Evolutionary conservation across 1,284 basidiomycete genomes (phyloP), one percentile per base, ranked within the genome.

Genomic region (Irpex sp.): DNA sequence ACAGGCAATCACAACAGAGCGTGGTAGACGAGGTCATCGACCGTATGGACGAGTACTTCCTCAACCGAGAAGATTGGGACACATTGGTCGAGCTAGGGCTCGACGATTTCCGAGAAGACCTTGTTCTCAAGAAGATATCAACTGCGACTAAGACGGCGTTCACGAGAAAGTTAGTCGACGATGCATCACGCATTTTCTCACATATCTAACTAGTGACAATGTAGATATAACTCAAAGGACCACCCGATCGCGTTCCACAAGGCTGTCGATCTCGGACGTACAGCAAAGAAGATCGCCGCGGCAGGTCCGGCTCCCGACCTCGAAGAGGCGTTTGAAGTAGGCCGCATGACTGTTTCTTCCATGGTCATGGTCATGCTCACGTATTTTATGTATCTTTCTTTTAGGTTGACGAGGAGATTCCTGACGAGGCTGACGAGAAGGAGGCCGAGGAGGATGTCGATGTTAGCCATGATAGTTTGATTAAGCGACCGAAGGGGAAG

Each of bases 11-110:
- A 60, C n/a, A 43, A n/a, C 71, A 95, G 91, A 86, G 84, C 62
- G 91, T 86, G 0, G 84, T 97, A 3, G 88, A 90, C 0, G 87
- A 89, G 1, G 88, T 96, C 26, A 98, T 99, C 63, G 80, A 85
- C 26, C 78, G 81, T 13, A 97, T 99, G 95, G 97, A 99, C 75
- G 90, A 93, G 56, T 99, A 99, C 75, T 98, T 88, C 76, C 77
- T 99, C 43, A 89, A 89, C 5, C 92, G 92, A 67, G 97, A 98
- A 46, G 97, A 99, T 72, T 97, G 96, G 93, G 97, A 99, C 69
- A 89, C 93, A 8, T 83, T 98, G 59, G 84, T 98, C 60, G 97
- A 99, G 74, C 83, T 99, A 8, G 97, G 96, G 0, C 83, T 99
- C 8, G 96, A 88, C 63, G 83, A 90, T 5, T 85, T 89, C 70